phyloP scores from a whole-genome alignment of 2,329 filamentous ascomycete genomes.

The Microascus cirrosus region DNA sequence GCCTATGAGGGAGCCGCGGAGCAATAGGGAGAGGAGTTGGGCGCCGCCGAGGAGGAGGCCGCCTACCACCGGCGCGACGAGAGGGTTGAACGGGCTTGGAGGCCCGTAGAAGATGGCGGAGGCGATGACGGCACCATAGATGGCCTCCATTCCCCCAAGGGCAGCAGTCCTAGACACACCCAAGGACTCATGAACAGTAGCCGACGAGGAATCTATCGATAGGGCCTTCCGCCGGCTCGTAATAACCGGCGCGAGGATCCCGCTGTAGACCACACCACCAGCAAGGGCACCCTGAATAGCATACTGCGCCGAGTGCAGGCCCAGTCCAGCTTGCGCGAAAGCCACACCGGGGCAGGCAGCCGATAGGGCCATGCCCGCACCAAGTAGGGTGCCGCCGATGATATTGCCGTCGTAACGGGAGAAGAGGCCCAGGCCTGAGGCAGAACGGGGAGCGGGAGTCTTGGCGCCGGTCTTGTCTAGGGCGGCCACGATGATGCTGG shows the following conservation, averaged over 20 bases:
- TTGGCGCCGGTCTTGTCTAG: constrained; percentile 30
- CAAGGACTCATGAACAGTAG: constrained; percentile 26
- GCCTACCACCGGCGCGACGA: constrained; percentile 37
- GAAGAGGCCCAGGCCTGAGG: constrained; percentile 41
- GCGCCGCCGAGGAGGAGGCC: constrained; percentile 47
- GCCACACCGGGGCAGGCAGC: constrained; percentile 57
- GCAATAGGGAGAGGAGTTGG: constrained; percentile 43
- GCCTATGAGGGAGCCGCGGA: constrained; percentile 44
- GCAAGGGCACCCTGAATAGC: constrained; percentile 41
- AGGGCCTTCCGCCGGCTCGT: constrained; percentile 14
- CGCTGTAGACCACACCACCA: constrained; percentile 43
- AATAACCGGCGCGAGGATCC: constrained; percentile 25
- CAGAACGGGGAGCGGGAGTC: constrained; percentile 32
- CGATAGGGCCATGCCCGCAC: constrained; percentile 54
- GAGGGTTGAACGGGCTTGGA: constrained; percentile 15
- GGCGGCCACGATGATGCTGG: constrained; percentile 31
- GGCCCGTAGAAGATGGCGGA: constrained; percentile 18
- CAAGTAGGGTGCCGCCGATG: constrained; percentile 49
- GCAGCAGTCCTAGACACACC: constrained; percentile 24
- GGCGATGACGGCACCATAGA: constrained; percentile 26
- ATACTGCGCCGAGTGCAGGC: constrained; percentile 37
- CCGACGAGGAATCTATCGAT: constrained; percentile 7
- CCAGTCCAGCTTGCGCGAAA: constrained; percentile 46
- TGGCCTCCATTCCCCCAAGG: constrained; percentile 29
- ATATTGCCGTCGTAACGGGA: constrained; percentile 52